Evolutionary conservation across 1,284 basidiomycete genomes (phyloP).

Genomic region (Lentinula novae-zelandiae): DNA sequence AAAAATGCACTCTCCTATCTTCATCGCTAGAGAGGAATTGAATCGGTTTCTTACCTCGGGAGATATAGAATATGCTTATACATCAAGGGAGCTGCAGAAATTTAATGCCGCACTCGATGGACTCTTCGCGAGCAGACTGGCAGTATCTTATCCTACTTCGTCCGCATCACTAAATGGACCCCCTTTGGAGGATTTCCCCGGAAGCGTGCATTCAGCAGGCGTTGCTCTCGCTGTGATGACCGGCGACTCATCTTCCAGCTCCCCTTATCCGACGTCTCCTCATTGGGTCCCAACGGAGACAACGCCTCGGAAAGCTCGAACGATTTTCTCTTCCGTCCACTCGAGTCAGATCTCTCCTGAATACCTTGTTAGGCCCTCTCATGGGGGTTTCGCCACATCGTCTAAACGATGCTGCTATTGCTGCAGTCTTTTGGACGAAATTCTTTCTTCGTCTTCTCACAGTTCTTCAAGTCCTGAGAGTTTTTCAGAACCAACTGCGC

Average conservation of each 20-base stretch:
- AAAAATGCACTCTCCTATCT: constrained; percentile 3
- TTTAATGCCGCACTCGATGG: neutral
- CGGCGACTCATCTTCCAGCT: constrained; percentile 2
- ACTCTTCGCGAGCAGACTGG: neutral
- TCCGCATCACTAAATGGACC: neutral
- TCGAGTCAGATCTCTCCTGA: neutral
- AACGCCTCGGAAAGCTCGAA: neutral
- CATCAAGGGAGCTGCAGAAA: neutral
- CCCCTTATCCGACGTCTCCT: neutral
- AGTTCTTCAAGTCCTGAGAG: neutral
- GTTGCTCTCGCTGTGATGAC: neutral
- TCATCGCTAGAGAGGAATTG: neutral
- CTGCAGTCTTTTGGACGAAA: constrained; percentile 14
- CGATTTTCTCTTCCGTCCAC: neutral
- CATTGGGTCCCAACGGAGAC: neutral
- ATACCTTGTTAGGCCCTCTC: neutral
- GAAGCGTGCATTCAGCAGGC: neutral
- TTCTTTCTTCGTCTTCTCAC: neutral
- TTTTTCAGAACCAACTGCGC: neutral
- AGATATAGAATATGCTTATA: constrained; percentile 6
- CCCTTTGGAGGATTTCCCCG: neutral
- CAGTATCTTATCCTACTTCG: neutral
- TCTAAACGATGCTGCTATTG: constrained; percentile 16
- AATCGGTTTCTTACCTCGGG: constrained; percentile 1
- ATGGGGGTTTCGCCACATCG: constrained; percentile 1